A percentile compares a stretch with the other conserved stretches of the same genome.
These are phyloP conservation scores for Rhazya stricta DNA, from an alignment of 257 asterid species.

Conservation along the genomic window DNA sequence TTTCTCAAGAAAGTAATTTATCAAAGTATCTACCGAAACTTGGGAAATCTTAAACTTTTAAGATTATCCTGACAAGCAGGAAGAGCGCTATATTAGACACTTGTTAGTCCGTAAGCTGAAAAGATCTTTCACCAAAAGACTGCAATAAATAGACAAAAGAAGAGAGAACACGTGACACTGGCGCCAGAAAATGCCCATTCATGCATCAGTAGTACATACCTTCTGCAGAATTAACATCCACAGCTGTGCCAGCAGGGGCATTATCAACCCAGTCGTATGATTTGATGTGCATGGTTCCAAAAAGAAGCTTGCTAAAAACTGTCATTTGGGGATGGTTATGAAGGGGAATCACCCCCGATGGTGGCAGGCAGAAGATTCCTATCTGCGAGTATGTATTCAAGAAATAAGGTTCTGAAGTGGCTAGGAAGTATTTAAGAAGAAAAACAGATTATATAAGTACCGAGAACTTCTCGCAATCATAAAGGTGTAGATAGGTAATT, in stretches of 20 bases:
- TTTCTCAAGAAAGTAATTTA: background rate
- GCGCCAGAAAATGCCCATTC: background rate
- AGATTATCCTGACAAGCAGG: background rate
- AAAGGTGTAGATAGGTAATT: conserved; percentile 58
- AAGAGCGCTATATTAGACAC: background rate
- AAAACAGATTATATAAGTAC: conserved; percentile 28
- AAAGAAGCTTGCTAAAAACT: conserved; percentile 84
- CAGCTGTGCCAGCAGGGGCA: conserved; percentile 15
- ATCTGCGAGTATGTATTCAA: conserved; percentile 40
- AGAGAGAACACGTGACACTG: background rate
- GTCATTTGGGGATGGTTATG: conserved; percentile 98
- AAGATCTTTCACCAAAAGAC: background rate
- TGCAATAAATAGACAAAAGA: conserved; percentile 2
- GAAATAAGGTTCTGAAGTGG: background rate
- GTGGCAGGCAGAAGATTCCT: conserved; percentile 92
- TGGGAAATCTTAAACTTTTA: background rate
- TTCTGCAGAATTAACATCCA: conserved; percentile 19
- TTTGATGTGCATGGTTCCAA: conserved; percentile 81
- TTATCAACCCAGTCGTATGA: conserved; percentile 65
- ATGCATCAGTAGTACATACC: conserved; percentile 30
- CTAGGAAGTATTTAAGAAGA: background rate
- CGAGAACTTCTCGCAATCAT: conserved; percentile 73
- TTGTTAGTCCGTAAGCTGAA: background rate
- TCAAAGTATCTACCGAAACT: background rate
- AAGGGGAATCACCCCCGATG: conserved; percentile 76